phyloP scores from a whole-genome alignment of 1,139 yeast genomes.

The Pichia sp. region DNA sequence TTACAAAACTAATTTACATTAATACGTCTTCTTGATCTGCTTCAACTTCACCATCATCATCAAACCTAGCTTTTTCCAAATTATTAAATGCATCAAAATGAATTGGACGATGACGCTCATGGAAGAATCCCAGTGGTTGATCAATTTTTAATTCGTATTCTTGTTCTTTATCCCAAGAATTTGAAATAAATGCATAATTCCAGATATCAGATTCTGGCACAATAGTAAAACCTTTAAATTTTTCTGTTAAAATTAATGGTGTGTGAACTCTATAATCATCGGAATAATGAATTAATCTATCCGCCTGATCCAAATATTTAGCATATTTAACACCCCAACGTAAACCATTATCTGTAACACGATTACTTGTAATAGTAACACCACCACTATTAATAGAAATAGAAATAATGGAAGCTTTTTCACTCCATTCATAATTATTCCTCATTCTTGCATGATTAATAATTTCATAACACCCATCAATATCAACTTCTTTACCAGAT shows the following conservation, averaged over 20 bases:
- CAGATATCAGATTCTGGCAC: conserved; percentile 83
- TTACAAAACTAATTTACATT: neutral
- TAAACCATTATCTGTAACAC: conserved; percentile 56
- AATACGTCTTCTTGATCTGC: conserved; percentile 59
- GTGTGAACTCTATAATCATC: conserved; percentile 53
- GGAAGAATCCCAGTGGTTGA: conserved; percentile 74
- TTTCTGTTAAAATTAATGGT: conserved; percentile 70
- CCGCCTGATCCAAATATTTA: conserved; percentile 37
- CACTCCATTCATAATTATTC: conserved; percentile 32
- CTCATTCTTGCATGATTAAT: conserved; percentile 51
- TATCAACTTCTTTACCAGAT: conserved; percentile 43
- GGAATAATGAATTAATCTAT: conserved; percentile 38
- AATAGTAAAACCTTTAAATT: conserved; percentile 72
- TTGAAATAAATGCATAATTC: conserved; percentile 89
- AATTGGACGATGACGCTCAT: conserved; percentile 79
- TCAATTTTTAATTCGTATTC: conserved; percentile 67
- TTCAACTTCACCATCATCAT: conserved; percentile 42
- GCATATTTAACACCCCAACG: conserved; percentile 70
- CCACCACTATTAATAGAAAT: conserved; percentile 83
- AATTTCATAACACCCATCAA: conserved; percentile 64
- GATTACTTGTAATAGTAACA: conserved; percentile 64
- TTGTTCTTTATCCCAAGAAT: conserved; percentile 63
- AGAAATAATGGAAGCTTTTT: conserved; percentile 49
- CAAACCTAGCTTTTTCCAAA: conserved; percentile 35
- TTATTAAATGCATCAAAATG: conserved; percentile 76